phyloP scores from a whole-genome alignment of 805 yeast species.

The Barnettozyma californica region DNA sequence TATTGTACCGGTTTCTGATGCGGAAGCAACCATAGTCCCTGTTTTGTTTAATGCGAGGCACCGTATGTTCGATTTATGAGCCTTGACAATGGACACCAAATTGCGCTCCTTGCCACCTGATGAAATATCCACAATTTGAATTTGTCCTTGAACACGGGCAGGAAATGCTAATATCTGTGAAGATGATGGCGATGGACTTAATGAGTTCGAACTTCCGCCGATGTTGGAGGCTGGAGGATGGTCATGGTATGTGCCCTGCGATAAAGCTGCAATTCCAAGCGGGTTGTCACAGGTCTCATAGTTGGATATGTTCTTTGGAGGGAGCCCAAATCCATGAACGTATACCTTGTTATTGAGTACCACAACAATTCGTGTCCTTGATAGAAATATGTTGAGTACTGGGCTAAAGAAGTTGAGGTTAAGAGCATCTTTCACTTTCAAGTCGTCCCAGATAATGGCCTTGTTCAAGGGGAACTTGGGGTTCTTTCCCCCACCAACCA shows the following conservation, averaged over 20 bases:
- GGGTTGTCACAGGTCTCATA: constrained; percentile 27
- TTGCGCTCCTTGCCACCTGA: constrained; percentile 60
- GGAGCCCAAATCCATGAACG: constrained; percentile 76
- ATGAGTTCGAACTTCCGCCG: neutral
- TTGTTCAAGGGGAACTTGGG: constrained; percentile 79
- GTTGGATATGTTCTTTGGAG: constrained; percentile 53
- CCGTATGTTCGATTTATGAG: constrained; percentile 65
- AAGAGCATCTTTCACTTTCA: constrained; percentile 67
- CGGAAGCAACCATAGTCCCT: constrained; percentile 72
- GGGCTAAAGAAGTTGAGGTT: constrained; percentile 73
- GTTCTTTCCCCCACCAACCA: constrained; percentile 83
- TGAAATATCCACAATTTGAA: constrained; percentile 72
- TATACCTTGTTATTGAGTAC: constrained; percentile 62
- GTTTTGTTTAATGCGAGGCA: constrained; percentile 57
- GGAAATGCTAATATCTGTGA: constrained; percentile 69
- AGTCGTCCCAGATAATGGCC: constrained; percentile 88
- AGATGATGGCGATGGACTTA: neutral
- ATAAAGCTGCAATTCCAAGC: constrained; percentile 23
- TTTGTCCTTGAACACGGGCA: constrained; percentile 67
- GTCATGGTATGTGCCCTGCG: constrained; percentile 23
- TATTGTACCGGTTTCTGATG: constrained; percentile 78
- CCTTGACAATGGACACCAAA: constrained; percentile 64
- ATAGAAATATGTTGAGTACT: constrained; percentile 65
- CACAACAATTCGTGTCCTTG: constrained; percentile 71
- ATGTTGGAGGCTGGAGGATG: constrained; percentile 1